Base-by-base conservation (phyloP, 1,139 yeast species). In the Taphrina wiesneri region DNA sequence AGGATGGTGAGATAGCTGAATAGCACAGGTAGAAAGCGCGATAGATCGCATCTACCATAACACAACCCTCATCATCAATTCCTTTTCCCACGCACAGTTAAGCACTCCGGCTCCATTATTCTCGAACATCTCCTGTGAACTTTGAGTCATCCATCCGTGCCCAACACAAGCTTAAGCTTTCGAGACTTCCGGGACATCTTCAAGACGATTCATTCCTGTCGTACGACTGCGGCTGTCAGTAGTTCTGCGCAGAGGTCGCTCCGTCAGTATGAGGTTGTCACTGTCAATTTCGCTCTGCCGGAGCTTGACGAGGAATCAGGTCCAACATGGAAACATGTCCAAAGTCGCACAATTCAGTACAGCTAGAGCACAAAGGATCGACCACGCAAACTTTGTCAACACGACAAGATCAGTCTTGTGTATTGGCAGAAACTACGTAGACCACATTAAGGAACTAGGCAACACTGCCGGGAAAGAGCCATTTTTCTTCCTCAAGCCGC, bases 401-500 rank as follows among this genome's bases (percentile, higher is more conserved):
- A 66, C 56, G 71, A 74, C 36, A 81, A 81, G 71, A 70, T 93
- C 93, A 78, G 85, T 92, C 75, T 83, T 93, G 52, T 93, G 99
- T 77, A 92, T 93, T 70, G 99, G 99, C 59, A 87, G 99, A 72
- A 51, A 63, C 43, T 25, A 51, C 75, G 96, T 90, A 5, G 98
- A 96, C 49, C 99, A 93, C 73, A 89, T 91, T 75, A 85, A 88
- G 71, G 99, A 93, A 76, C 81, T 93, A 67, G 88, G 90, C 79
- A 93, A 91, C 74, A 77, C 83, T 36, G 81, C 83, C 45, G 98
- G 99, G 1, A 80, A 82, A 21, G 75, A 74, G 68, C 99, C 99
- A 7, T 92, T 93, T 72, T 93, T 88, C 81, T 93, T 93, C 76
- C 79, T 92, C 71, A 93, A 95, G 77, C 99, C 99, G 2, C 72